Conservation (phyloP, 208 protist species). For the Sergeia podlipaevii region DNA sequence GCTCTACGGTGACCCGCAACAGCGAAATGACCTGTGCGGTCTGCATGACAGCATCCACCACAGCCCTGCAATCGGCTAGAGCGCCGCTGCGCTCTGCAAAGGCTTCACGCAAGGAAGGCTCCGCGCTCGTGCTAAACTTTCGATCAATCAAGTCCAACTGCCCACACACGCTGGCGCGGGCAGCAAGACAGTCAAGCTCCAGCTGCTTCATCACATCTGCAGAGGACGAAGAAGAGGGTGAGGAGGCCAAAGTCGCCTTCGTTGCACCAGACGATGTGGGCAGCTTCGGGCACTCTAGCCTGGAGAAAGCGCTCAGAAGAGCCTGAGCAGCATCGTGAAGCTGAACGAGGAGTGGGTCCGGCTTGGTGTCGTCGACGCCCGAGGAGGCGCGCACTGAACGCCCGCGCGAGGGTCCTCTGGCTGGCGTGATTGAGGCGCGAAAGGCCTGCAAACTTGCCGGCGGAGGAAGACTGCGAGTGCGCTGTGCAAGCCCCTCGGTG, state of each 20-base stretch:
- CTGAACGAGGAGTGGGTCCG: slow-evolving; percentile 29
- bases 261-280: no score
- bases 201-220: slow-evolving; percentile 29
- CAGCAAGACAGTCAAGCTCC: slow-evolving; percentile 31
- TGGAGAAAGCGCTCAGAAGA: slow-evolving; percentile 50
- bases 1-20: slow-evolving; percentile 32
- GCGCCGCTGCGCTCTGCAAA: slow-evolving; percentile 24
- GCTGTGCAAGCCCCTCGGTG: slow-evolving; percentile 27
- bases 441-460: slow-evolving; percentile 39
- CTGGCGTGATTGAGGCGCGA: slow-evolving; percentile 38
- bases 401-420: slow-evolving; percentile 8
- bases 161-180: slow-evolving; percentile 21
- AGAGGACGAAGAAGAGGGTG: no score
- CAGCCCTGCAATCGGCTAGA: slow-evolving; percentile 26
- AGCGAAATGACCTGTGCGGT: slow-evolving; percentile 37
- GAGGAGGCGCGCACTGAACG: neutral
- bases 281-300: slow-evolving; percentile 58
- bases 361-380: neutral
- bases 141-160: slow-evolving; percentile 53
- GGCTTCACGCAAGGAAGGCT: slow-evolving; percentile 26
- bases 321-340: slow-evolving; percentile 34
- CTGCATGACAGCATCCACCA: slow-evolving; percentile 31
- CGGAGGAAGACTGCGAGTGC: slow-evolving; percentile 44
- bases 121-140: slow-evolving; percentile 52
- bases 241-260: no score